Evolutionary conservation across 208 protist species (phyloP), one percentile per base, ranked within the genome.

Genomic region (Histomonas meleagridis): DNA sequence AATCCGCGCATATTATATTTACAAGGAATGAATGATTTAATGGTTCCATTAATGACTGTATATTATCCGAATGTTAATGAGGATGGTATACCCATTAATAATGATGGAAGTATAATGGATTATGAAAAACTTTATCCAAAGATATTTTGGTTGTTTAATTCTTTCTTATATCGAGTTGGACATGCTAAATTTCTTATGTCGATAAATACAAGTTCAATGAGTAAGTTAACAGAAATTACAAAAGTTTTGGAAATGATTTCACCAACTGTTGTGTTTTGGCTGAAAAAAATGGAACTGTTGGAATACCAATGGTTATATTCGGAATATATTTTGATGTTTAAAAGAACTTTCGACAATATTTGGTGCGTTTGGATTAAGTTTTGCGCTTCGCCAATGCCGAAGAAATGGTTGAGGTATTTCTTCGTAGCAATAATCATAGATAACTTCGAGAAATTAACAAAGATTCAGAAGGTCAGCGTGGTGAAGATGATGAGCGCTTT

Each of bases 1-100:
- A 43, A 55, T 86, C 76, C 76, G 21, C 76, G 46, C n/a, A 32
- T 86, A 38, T 32, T 14, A 32, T 86, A 86, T 55, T 57, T 86
- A 55, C 76, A 86, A 55, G 76, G 76, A 16, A 86, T 86, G 76
- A 86, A 86, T 35, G 76, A 86, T 86, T 21, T 86, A 1, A 55
- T 86, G 5, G 76, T 86, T 35, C 76, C 76, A 32, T 32, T 86
- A 16, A 86, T 86, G 12, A 38, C 55, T 40, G 23, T 46, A 32
- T 86, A 86, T 38, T 57, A 55, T 86, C 76, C 76, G 18, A 18
- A 86, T 18, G 51, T 40, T 40, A 26, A 32, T 0, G 76, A 86
- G 9, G 76, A 86, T 16, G 32, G 76, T 16, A 32, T 23, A 14
- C 76, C 76, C 32, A 32, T 86, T 38, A 46, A 86, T 55, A 38